Conservation (phyloP, 1,284 basidiomycete genomes). For the Cutaneotrichosporon daszewskae region DNA sequence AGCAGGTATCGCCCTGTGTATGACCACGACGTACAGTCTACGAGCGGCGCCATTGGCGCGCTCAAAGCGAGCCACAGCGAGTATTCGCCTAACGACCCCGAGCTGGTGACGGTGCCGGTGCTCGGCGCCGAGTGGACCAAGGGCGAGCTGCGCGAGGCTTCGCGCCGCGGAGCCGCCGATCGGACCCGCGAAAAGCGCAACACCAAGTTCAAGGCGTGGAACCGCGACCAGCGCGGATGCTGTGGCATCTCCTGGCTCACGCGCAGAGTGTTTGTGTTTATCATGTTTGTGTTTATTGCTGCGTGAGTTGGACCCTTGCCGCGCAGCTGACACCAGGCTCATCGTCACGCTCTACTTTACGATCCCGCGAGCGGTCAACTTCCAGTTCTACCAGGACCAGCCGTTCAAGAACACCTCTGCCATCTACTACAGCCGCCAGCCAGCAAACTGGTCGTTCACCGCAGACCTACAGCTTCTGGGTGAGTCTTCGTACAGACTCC, state of each 20-base stretch:
- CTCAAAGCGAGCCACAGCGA: constrained; percentile 36
- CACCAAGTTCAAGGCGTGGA: constrained; percentile 62
- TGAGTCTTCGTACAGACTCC: constrained; percentile 13
- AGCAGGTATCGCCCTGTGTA: constrained; percentile 27
- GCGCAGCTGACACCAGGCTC: constrained; percentile 50
- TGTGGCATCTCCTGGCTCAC: constrained; percentile 69
- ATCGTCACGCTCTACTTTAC: constrained; percentile 66
- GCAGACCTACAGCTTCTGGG: constrained; percentile 62
- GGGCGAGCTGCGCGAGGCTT: constrained; percentile 67
- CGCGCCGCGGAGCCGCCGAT: constrained; percentile 61
- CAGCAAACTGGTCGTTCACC: constrained; percentile 80
- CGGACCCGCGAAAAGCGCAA: constrained; percentile 55
- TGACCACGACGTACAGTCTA: constrained; percentile 15
- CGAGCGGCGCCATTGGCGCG: constrained; percentile 8
- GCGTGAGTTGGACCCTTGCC: constrained; percentile 54
- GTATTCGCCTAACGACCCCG: constrained; percentile 7
- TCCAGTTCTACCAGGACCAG: constrained; percentile 56
- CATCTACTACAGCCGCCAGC: constrained; percentile 57
- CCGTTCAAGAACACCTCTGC: constrained; percentile 59
- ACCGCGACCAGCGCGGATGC: constrained; percentile 63
- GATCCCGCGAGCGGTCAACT: constrained; percentile 69
- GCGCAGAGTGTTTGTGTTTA: constrained; percentile 60
- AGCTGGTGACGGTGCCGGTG: constrained; percentile 63
- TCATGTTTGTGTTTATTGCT: constrained; percentile 58
- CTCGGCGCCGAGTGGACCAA: constrained; percentile 76